Evolutionary conservation across 257 asterid species (phyloP).

Genomic region (Petunia axillaris): DNA sequence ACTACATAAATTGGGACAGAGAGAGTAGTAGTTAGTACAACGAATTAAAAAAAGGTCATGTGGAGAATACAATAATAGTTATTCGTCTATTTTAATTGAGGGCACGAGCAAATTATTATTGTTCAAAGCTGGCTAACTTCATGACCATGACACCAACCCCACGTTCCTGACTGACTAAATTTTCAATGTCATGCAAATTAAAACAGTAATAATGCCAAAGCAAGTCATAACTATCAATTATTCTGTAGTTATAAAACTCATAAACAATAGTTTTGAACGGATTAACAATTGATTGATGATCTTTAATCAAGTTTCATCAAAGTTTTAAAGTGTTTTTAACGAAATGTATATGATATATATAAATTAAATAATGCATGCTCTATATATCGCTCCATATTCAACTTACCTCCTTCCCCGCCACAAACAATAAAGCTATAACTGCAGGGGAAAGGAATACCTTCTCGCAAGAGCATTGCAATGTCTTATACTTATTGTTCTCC

Average conservation of each 20-base stretch:
- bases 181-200: too few relatives aligned
- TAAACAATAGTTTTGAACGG: background rate
- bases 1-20: too few relatives aligned
- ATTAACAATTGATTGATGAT: background rate
- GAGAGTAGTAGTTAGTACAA: background rate
- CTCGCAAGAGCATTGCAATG: constrained; percentile 13
- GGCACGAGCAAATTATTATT: background rate
- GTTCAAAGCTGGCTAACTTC: background rate
- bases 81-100: background rate
- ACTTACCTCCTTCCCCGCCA: background rate
- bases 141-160: background rate
- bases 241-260: background rate
- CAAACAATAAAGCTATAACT: background rate
- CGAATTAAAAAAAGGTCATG: background rate
- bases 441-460: background rate
- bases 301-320: background rate
- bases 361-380: background rate
- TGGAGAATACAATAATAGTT: background rate
- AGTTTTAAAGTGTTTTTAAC: background rate
- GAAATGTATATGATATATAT: background rate
- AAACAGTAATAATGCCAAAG: background rate
- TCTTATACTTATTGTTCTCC: constrained; percentile 11
- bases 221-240: constrained; percentile 2
- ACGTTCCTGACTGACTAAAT: background rate
- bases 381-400: background rate